Evolutionary conservation across 139 green algal genomes (phyloP).

Genomic region (Spirogloea muscicola): DNA sequence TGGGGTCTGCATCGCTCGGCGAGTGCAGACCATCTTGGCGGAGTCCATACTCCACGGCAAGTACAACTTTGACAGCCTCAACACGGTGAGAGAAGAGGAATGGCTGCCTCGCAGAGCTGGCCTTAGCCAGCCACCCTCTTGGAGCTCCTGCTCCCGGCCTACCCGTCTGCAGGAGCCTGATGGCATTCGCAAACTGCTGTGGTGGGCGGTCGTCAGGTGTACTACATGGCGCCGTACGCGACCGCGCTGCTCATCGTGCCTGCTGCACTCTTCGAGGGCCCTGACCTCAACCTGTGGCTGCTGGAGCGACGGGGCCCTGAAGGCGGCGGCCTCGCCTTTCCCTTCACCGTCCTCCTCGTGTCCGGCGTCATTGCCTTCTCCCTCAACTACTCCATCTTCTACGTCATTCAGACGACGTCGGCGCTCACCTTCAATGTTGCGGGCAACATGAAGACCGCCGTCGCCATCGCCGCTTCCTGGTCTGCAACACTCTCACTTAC

Average conservation of each 20-base stretch:
- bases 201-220: constrained; percentile 12
- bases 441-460: constrained; percentile 42
- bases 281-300: background rate
- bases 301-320: background rate
- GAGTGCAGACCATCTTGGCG: constrained; percentile 18
- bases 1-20: too few relatives aligned
- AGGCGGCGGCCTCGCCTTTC: background rate
- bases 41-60: constrained; percentile 34
- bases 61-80: constrained; percentile 39
- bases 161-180: too few relatives aligned
- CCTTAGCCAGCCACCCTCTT: too few relatives aligned
- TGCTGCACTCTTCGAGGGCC: constrained; percentile 14
- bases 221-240: constrained; percentile 29
- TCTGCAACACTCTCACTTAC: too few relatives aligned
- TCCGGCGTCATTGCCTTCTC: constrained; percentile 22
- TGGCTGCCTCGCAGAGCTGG: too few relatives aligned
- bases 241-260: background rate
- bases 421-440: constrained; percentile 48
- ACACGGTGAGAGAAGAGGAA: constrained; percentile 33
- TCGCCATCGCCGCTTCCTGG: constrained; percentile 36
- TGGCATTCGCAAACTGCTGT: too few relatives aligned
- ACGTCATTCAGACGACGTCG: constrained; percentile 22
- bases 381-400: constrained; percentile 31
- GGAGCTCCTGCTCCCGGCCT: too few relatives aligned
- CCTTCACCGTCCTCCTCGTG: constrained; percentile 1